Evolutionary conservation across 805 yeast genomes (phyloP).

Genomic region (Lachancea nothofagi): DNA sequence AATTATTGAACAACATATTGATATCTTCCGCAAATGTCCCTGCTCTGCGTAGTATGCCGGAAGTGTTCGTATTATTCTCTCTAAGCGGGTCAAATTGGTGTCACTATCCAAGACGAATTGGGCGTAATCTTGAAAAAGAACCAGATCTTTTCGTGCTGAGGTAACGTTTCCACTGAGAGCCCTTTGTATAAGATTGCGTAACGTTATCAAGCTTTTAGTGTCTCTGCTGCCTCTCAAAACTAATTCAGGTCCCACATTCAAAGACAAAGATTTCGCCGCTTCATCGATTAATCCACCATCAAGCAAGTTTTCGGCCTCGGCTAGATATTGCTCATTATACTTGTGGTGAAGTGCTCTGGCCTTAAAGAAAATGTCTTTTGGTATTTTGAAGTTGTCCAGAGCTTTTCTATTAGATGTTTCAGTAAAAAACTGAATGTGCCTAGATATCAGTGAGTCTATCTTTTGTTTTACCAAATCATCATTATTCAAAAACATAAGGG

Average conservation of each 20-base stretch:
- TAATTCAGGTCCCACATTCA: constrained; percentile 65
- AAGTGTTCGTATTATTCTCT: constrained; percentile 41
- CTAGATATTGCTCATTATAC: constrained; percentile 44
- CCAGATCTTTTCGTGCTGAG: constrained; percentile 55
- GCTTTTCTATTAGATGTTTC: constrained; percentile 9
- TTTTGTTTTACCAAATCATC: constrained; percentile 41
- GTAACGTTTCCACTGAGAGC: constrained; percentile 42
- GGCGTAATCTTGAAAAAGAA: constrained; percentile 49
- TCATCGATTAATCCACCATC: constrained; percentile 53
- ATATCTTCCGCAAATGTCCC: constrained; percentile 29
- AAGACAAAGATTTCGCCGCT: constrained; percentile 57
- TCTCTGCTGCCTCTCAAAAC: constrained; percentile 44
- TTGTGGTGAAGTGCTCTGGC: constrained; percentile 57
- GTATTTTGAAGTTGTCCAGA: constrained; percentile 43
- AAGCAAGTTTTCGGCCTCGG: constrained; percentile 56
- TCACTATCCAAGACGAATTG: constrained; percentile 27
- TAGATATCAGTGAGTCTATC: constrained; percentile 32
- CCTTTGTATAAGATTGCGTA: constrained; percentile 36
- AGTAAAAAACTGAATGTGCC: constrained; percentile 22
- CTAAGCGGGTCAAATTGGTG: constrained; percentile 27
- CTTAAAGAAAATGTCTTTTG: constrained; percentile 43
- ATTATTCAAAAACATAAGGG: constrained; percentile 50
- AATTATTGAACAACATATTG: constrained; percentile 51
- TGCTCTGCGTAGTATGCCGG: constrained; percentile 37
- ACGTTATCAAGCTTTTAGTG: constrained; percentile 23